Percentiles rank a stretch among this genome's conserved stretches.
phyloP scores from a whole-genome alignment of 495 filamentous ascomycete species.

The Elasticomyces elasticus region DNA sequence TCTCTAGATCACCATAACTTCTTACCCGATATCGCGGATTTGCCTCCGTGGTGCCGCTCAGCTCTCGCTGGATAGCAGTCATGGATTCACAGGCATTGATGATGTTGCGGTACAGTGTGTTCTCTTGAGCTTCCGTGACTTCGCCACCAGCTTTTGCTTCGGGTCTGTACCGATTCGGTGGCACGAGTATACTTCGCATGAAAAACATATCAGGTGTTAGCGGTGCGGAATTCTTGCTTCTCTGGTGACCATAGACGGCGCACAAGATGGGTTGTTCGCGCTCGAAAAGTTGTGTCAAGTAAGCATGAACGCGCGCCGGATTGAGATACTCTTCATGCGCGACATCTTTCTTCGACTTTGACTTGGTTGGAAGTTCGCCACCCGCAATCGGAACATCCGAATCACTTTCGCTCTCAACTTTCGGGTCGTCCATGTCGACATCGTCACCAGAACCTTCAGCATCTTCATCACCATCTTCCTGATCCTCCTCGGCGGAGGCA shows the following conservation, averaged over 20 bases:
- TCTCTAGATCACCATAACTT: conserved; percentile 52
- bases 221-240: conserved; percentile 34
- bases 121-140: conserved; percentile 76
- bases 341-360: conserved; percentile 23
- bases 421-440: conserved; percentile 38
- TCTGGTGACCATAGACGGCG: conserved; percentile 66
- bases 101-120: conserved; percentile 72
- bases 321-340: conserved; percentile 54
- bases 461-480: conserved; percentile 33
- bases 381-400: conserved; percentile 36
- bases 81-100: conserved; percentile 60
- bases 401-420: conserved; percentile 39
- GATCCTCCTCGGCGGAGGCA: conserved; percentile 36
- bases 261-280: conserved; percentile 72
- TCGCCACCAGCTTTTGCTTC: conserved; percentile 70
- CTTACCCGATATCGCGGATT: conserved; percentile 37
- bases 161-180: conserved; percentile 86
- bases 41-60: conserved; percentile 40
- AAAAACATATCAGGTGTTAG: conserved; percentile 87
- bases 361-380: conserved; percentile 24
- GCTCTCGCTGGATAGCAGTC: conserved; percentile 64
- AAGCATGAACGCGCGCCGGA: conserved; percentile 63
- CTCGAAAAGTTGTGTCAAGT: conserved; percentile 70
- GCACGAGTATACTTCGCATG: conserved; percentile 69
- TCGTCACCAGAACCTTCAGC: no score